A percentile compares a stretch with the other conserved stretches of the same genome.
Conservation (phyloP, 2,329 filamentous ascomycete species). For the Acrocalymma vagum region DNA sequence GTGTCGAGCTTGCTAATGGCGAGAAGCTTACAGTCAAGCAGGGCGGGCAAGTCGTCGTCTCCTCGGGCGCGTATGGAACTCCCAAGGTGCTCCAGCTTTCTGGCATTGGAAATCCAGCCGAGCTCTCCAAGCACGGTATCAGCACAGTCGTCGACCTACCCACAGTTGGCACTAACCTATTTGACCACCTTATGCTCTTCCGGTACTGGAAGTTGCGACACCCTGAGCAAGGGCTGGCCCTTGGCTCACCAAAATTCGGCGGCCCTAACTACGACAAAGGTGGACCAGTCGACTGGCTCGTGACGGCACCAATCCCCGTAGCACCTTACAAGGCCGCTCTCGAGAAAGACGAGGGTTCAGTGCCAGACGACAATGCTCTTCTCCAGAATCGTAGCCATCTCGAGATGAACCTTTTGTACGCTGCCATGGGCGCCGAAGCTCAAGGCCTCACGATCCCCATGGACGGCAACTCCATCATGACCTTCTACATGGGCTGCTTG, state of each 20-base stretch:
- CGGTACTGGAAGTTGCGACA: conserved; percentile 35
- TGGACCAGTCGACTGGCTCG: conserved; percentile 31
- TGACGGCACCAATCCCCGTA: conserved; percentile 16
- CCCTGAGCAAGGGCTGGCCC: conserved; percentile 27
- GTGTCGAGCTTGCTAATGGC: conserved; percentile 23
- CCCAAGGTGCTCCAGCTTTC: conserved; percentile 41
- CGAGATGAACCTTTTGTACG: conserved; percentile 26
- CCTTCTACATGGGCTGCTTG: conserved; percentile 27
- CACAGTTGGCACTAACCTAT: conserved; percentile 69
- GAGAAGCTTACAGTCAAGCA: conserved; percentile 10
- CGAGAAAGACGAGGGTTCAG: conserved; percentile 21
- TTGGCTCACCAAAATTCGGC: conserved; percentile 26
- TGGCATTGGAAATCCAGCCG: conserved; percentile 41
- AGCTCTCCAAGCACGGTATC: conserved; percentile 63
- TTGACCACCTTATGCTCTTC: conserved; percentile 59
- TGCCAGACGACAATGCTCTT: conserved; percentile 19
- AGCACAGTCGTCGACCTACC: conserved; percentile 61
- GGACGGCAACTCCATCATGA: conserved; percentile 29
- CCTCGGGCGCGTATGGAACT: conserved; percentile 37
- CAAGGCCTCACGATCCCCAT: conserved; percentile 23
- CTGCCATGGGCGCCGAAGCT: conserved; percentile 17
- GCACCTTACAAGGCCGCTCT: conserved; percentile 20
- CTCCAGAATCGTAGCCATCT: conserved; percentile 21
- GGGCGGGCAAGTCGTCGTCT: conserved; percentile 36
- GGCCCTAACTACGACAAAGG: conserved; percentile 28